Base-by-base conservation (phyloP, 768 basidiomycete genomes). In the Peribolospora kevripleyi region DNA sequence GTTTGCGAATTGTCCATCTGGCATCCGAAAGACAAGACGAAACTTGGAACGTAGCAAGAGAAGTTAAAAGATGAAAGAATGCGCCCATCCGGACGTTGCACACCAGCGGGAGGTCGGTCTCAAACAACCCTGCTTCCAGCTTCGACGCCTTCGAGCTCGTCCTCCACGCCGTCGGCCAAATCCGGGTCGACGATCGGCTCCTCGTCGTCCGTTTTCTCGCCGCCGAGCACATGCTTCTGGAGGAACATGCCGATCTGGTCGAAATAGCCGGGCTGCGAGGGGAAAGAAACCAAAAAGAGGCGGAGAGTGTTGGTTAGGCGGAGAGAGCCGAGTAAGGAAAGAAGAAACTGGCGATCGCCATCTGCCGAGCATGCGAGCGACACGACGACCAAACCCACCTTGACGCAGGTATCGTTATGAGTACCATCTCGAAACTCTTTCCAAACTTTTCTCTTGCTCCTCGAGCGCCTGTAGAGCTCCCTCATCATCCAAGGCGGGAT, bases 401-500 rank as follows among this genome's bases (percentile, higher is more conserved):
- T n/a, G 2, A 53, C 59, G 46, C 52, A 64, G 52, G 62, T 51
- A 51, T 58, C 46, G 50, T 60, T 69, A 61, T 72, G 71, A 11
- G 61, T 66, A 0, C 70, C 71, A 3, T 65, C 48, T 25, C 62
- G 48, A 49, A 65, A 69, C 49, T 68, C 63, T 42, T 56, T 62
- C 68, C 68, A 70, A 42, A 61, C 61, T 42, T 63, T 62, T 45
- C 37, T 38, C 37, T 55, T 63, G n/a, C 62, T 54, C 52, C 57
- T 57, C 55, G 61, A 59, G 46, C n/a, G 14, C 53, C 49, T 51
- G 47, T 61, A 60, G 52, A 63, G 52, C 41, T 74, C 74, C 36
- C 71, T 71, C 83, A 90, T 87, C 61, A 87, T 83, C 55, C 72
- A 70, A 50, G 74, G 73, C 9, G 81, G 82, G 3, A 90, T 79